A percentile compares a stretch with the other conserved stretches of the same genome.
phyloP scores from a whole-genome alignment of 2,329 filamentous ascomycete genomes.

The Fusarium ramigenum region DNA sequence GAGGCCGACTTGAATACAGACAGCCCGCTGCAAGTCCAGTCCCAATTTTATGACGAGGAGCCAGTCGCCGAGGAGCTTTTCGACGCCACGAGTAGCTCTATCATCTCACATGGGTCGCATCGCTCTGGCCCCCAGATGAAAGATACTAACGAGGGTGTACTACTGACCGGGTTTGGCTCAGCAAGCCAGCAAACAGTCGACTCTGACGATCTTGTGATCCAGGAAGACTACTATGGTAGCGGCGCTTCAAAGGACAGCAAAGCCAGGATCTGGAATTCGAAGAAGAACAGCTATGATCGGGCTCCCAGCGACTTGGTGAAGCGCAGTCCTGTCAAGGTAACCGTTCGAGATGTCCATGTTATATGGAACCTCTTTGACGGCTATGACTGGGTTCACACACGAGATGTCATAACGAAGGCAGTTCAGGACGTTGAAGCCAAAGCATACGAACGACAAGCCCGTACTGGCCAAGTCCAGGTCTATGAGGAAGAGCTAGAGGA shows the following conservation, averaged over 20 bases:
- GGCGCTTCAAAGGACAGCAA: conserved; percentile 69
- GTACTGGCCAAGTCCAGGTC: conserved; percentile 64
- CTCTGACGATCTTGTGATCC: conserved; percentile 72
- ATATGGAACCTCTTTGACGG: conserved; percentile 99
- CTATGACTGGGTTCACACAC: conserved; percentile 92
- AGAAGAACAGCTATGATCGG: conserved; percentile 76
- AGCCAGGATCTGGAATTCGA: conserved; percentile 83
- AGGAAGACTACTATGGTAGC: conserved; percentile 80
- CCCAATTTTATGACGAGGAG: conserved; percentile 60
- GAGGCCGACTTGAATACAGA: conserved; percentile 46
- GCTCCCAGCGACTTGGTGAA: conserved; percentile 69
- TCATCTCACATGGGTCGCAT: conserved; percentile 38
- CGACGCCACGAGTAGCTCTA: conserved; percentile 53
- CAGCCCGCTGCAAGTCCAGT: conserved; percentile 51
- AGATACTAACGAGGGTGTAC: conserved; percentile 50
- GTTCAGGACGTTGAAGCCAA: conserved; percentile 88
- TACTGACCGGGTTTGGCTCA: conserved; percentile 48
- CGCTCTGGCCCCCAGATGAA: conserved; percentile 43
- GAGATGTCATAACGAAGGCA: conserved; percentile 85
- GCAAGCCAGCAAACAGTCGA: conserved; percentile 57
- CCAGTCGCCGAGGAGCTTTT: conserved; percentile 58
- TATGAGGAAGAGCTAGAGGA: conserved; percentile 80
- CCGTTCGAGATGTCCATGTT: conserved; percentile 85
- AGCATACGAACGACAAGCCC: conserved; percentile 77
- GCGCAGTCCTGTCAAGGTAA: conserved; percentile 77